Conservation (phyloP, 1,284 basidiomycete species). For the Microbotryomycetes sp. region DNA sequence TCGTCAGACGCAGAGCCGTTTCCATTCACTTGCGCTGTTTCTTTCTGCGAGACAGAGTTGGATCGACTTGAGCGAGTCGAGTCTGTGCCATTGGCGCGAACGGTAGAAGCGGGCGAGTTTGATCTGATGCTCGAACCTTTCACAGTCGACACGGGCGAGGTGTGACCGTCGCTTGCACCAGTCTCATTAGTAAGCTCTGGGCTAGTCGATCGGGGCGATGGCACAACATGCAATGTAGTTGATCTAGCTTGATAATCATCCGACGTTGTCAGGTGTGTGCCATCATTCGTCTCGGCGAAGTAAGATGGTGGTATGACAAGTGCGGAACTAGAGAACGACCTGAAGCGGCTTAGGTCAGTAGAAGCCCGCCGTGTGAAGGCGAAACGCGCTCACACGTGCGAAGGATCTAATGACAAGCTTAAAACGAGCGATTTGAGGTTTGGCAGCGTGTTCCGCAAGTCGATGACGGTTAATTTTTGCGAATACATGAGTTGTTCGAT, state of each 20-base stretch:
- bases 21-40: neutral
- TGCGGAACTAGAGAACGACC: too few relatives aligned
- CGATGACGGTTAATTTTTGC: conserved; percentile 73
- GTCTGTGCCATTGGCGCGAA: neutral
- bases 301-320: too few relatives aligned
- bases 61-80: neutral
- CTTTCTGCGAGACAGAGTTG: neutral
- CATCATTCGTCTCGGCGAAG: too few relatives aligned
- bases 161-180: too few relatives aligned
- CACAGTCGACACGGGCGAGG: too few relatives aligned
- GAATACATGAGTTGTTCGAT: conserved; percentile 95
- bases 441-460: conserved; percentile 88
- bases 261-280: too few relatives aligned
- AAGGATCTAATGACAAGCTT: conserved; percentile 16
- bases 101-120: neutral
- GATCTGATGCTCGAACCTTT: too few relatives aligned
- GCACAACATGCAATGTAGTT: neutral
- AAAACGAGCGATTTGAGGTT: conserved; percentile 49
- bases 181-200: too few relatives aligned
- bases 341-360: too few relatives aligned
- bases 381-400: neutral
- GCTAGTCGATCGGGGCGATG: neutral
- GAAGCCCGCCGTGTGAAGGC: too few relatives aligned
- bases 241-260: too few relatives aligned
- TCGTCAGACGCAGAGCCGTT: neutral